Percentiles rank a stretch among this genome's conserved stretches.
These are phyloP conservation scores for Pseudogymnoascus sp. DNA, from an alignment of 2,329 filamentous ascomycete genomes.

Conservation along the genomic window DNA sequence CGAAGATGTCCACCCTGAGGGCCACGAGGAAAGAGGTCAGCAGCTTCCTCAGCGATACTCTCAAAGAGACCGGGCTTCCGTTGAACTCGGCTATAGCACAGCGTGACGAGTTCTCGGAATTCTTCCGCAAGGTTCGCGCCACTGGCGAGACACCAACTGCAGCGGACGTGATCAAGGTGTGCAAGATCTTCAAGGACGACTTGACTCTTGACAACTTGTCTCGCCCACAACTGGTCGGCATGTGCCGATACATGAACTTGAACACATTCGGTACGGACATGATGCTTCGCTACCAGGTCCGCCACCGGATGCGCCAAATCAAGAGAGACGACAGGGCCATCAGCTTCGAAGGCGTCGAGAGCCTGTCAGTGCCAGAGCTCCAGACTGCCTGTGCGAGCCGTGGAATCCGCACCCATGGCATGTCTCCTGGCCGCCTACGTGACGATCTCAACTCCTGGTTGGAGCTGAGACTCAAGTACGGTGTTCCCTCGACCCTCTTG, in stretches of 20 bases:
- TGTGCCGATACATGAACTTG: constrained; percentile 97
- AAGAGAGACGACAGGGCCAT: constrained; percentile 97
- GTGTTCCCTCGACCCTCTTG: constrained; percentile 90
- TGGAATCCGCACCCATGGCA: constrained; percentile 84
- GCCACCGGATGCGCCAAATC: constrained; percentile 97
- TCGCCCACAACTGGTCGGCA: constrained; percentile 88
- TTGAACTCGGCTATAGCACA: constrained; percentile 77
- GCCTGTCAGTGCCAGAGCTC: constrained; percentile 84
- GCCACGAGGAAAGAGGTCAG: constrained; percentile 91
- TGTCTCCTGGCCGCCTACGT: constrained; percentile 79
- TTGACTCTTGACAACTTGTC: constrained; percentile 95
- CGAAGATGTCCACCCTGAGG: constrained; percentile 74
- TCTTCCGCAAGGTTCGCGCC: constrained; percentile 91
- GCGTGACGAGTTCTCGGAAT: constrained; percentile 88
- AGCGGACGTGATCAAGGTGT: constrained; percentile 94
- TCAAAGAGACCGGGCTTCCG: constrained; percentile 89
- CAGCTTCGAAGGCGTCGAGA: constrained; percentile 86
- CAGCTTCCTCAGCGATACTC: constrained; percentile 75
- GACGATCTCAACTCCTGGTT: constrained; percentile 92
- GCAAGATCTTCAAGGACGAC: constrained; percentile 98
- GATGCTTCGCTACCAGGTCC: constrained; percentile 94
- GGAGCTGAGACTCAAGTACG: constrained; percentile 84
- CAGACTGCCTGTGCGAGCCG: constrained; percentile 88
- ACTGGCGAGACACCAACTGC: constrained; percentile 85
- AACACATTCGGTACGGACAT: constrained; percentile 96